phyloP scores from a whole-genome alignment of 1,284 basidiomycete genomes.

The Cystobasidium sp. region DNA sequence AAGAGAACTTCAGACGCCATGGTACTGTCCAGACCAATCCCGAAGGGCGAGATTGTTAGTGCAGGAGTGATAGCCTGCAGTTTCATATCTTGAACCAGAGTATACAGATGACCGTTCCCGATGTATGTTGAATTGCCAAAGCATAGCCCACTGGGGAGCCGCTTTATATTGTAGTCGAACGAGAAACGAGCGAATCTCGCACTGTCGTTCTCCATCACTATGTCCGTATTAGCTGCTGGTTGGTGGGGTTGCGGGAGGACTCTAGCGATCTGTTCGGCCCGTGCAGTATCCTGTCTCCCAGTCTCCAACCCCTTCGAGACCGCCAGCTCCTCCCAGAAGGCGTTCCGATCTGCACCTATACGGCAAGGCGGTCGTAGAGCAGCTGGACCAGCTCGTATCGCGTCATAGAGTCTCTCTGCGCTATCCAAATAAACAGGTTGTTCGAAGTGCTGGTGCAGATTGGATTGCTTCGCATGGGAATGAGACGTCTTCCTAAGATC shows the following conservation, averaged over 20 bases:
- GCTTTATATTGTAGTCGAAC: slow-evolving; percentile 62
- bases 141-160: slow-evolving; percentile 63
- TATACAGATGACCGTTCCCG: slow-evolving; percentile 65
- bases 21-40: slow-evolving; percentile 58
- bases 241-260: background rate
- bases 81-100: slow-evolving; percentile 60
- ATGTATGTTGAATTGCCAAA: slow-evolving; percentile 64
- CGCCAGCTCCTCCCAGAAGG: slow-evolving; percentile 12
- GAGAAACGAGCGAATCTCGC: slow-evolving; percentile 53
- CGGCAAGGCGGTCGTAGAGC: background rate
- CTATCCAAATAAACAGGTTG: slow-evolving; percentile 36
- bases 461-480: background rate
- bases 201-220: background rate
- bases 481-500: no score
- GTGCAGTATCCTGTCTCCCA: background rate
- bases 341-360: background rate
- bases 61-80: slow-evolving; percentile 21
- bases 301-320: background rate
- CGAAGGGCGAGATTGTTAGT: slow-evolving; percentile 35
- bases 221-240: background rate
- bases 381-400: background rate
- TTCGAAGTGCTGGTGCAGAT: background rate
- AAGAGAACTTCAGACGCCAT: slow-evolving; percentile 59
- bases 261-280: background rate
- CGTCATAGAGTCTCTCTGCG: slow-evolving; percentile 13